Percentiles rank a stretch among this genome's conserved stretches.
Evolutionary conservation across 2,329 filamentous ascomycete species (phyloP).

Genomic region (Metarhizium sp.): DNA sequence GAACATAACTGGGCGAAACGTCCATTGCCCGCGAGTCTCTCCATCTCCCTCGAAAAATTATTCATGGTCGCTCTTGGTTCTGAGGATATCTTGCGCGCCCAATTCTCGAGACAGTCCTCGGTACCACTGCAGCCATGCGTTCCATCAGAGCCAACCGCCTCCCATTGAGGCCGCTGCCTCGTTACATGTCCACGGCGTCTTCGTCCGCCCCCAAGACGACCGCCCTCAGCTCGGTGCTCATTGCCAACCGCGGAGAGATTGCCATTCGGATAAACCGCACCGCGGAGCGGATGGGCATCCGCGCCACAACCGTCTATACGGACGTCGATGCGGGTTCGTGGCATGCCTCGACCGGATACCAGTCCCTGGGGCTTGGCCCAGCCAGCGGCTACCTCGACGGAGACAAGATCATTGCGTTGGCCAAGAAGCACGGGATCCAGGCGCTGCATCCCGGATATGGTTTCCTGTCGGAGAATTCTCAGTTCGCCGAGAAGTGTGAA

Average conservation of each 20-base stretch:
- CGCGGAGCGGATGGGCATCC: slow-evolving; percentile 78
- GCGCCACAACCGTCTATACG: slow-evolving; percentile 90
- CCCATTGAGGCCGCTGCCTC: slow-evolving; percentile 35
- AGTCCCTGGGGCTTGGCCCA: slow-evolving; percentile 74
- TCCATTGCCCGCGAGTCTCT: background rate
- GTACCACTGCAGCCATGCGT: slow-evolving; percentile 33
- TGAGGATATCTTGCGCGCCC: slow-evolving; percentile 4
- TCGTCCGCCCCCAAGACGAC: slow-evolving; percentile 26
- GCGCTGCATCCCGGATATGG: slow-evolving; percentile 96
- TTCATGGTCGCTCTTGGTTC: background rate
- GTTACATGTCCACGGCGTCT: slow-evolving; percentile 19
- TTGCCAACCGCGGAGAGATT: slow-evolving; percentile 96
- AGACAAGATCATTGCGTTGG: slow-evolving; percentile 81
- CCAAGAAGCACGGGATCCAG: slow-evolving; percentile 76
- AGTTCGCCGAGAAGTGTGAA: slow-evolving; percentile 79
- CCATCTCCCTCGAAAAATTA: background rate
- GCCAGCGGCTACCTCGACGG: slow-evolving; percentile 87
- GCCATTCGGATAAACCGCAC: slow-evolving; percentile 87
- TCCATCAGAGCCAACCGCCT: slow-evolving; percentile 43
- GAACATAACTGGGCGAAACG: background rate
- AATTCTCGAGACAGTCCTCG: slow-evolving; percentile 4
- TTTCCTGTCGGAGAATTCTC: slow-evolving; percentile 88
- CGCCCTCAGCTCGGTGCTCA: slow-evolving; percentile 71
- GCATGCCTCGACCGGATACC: slow-evolving; percentile 77
- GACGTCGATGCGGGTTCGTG: slow-evolving; percentile 81